Percentiles rank a stretch among this genome's conserved stretches.
These are phyloP conservation scores for Pyrrhoderma noxium DNA, from an alignment of 1,284 basidiomycete genomes.

Conservation along the genomic window DNA sequence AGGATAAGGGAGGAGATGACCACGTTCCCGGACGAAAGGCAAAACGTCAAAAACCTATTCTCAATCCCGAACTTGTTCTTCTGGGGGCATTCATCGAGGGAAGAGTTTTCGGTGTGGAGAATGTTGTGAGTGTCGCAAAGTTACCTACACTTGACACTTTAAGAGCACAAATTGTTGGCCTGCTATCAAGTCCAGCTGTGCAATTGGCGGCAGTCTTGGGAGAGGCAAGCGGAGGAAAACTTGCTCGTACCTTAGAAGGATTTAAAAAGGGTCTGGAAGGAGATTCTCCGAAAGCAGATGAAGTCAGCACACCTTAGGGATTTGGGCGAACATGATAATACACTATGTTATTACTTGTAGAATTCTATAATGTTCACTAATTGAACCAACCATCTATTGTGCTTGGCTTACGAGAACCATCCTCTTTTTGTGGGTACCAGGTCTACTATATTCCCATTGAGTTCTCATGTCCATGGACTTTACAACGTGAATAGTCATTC, in stretches of 20 bases:
- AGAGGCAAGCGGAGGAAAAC: conserved; percentile 64
- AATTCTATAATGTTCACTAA: no score
- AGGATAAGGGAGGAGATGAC: conserved; percentile 48
- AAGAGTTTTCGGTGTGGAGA: conserved; percentile 50
- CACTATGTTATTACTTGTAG: no score
- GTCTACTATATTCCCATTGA: no score
- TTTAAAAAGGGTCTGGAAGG: conserved; percentile 66
- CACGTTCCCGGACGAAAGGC: conserved; percentile 56
- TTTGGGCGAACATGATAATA: neutral
- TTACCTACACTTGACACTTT: conserved; percentile 66
- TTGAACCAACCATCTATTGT: no score
- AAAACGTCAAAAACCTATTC: conserved; percentile 45
- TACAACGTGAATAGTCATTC: no score
- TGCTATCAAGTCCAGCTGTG: conserved; percentile 62
- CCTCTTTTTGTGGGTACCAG: no score
- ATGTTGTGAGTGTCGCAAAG: conserved; percentile 53
- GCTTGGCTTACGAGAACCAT: no score
- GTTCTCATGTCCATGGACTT: no score
- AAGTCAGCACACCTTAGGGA: conserved; percentile 7
- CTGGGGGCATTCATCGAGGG: conserved; percentile 73
- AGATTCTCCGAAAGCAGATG: conserved; percentile 27
- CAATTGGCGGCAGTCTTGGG: conserved; percentile 64
- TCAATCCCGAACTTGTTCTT: conserved; percentile 58
- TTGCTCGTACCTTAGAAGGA: conserved; percentile 72
- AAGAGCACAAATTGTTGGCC: conserved; percentile 66